phyloP scores from a whole-genome alignment of 306 rosid genomes.

The Canavalia gladiata region DNA sequence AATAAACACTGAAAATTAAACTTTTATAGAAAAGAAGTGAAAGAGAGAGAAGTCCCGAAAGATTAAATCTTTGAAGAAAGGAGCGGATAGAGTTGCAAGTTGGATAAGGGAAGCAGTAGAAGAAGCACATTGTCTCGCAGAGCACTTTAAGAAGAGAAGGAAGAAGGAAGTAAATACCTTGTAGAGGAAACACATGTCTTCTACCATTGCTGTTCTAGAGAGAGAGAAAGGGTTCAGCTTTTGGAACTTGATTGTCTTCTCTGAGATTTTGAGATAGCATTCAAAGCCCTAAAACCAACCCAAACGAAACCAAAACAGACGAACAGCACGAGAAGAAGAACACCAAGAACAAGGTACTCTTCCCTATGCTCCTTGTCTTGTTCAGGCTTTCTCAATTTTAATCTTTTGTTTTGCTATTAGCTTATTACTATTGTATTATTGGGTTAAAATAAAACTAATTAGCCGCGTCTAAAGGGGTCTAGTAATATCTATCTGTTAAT shows the following conservation, averaged over 20 bases:
- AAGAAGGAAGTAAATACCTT: slow-evolving; percentile 63
- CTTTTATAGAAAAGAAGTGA: neutral
- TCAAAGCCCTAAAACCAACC: slow-evolving; percentile 30
- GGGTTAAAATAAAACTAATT: neutral
- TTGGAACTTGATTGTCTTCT: slow-evolving; percentile 34
- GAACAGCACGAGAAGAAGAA: neutral
- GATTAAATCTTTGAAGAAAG: too few species aligned
- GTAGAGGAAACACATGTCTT: slow-evolving; percentile 66
- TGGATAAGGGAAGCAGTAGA: slow-evolving; percentile 4
- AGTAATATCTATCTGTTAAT: slow-evolving; percentile 8
- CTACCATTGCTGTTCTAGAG: slow-evolving; percentile 68
- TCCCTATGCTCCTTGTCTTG: slow-evolving; percentile 15
- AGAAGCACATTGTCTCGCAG: slow-evolving; percentile 39
- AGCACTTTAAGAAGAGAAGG: neutral
- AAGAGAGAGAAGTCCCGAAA: neutral
- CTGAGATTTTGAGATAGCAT: slow-evolving; percentile 39
- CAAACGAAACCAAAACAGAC: neutral
- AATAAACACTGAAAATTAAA: slow-evolving; percentile 16
- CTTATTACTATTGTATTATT: neutral
- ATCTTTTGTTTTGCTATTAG: neutral
- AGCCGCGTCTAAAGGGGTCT: slow-evolving; percentile 31
- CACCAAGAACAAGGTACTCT: slow-evolving; percentile 29
- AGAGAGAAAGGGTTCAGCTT: slow-evolving; percentile 42
- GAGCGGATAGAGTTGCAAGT: neutral
- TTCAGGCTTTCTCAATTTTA: slow-evolving; percentile 27